These are phyloP conservation scores for Abortiporus biennis DNA, from an alignment of 1,284 basidiomycete genomes.

Conservation along the genomic window DNA sequence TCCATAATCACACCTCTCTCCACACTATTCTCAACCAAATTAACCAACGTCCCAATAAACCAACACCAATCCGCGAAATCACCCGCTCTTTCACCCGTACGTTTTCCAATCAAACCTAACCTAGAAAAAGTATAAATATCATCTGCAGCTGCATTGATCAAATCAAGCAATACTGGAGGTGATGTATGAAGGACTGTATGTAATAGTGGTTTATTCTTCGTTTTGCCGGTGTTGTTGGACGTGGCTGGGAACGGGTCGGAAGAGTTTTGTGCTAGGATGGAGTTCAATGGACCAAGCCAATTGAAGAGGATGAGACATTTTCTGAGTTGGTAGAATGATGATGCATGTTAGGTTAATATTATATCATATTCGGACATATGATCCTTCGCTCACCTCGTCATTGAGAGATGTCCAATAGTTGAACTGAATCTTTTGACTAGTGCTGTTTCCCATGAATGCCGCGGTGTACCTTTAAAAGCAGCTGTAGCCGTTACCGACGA, in stretches of 20 bases:
- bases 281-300: constrained; percentile 69
- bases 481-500: constrained; percentile 37
- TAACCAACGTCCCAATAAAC: constrained; percentile 70
- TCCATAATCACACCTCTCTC: constrained; percentile 63
- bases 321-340: constrained; percentile 38
- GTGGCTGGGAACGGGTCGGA: constrained; percentile 37
- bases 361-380: not conserved
- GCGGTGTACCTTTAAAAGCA: constrained; percentile 36
- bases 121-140: constrained; percentile 70
- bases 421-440: constrained; percentile 53
- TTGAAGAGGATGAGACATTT: constrained; percentile 77
- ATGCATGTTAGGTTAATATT: constrained; percentile 3
- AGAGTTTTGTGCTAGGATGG: constrained; percentile 58
- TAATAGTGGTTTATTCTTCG: constrained; percentile 52
- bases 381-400: constrained; percentile 49
- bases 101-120: constrained; percentile 60
- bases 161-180: constrained; percentile 76
- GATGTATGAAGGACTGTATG: constrained; percentile 70
- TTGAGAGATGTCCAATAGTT: constrained; percentile 60
- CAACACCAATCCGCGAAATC: constrained; percentile 79
- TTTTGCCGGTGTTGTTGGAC: constrained; percentile 16
- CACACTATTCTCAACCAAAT: constrained; percentile 73
- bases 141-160: constrained; percentile 67
- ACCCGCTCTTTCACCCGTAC: constrained; percentile 58
- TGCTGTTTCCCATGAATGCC: constrained; percentile 47